These are phyloP conservation scores for Backusella tarrabulga DNA, from an alignment of 192 early-diverging fungal species.

Conservation along the genomic window DNA sequence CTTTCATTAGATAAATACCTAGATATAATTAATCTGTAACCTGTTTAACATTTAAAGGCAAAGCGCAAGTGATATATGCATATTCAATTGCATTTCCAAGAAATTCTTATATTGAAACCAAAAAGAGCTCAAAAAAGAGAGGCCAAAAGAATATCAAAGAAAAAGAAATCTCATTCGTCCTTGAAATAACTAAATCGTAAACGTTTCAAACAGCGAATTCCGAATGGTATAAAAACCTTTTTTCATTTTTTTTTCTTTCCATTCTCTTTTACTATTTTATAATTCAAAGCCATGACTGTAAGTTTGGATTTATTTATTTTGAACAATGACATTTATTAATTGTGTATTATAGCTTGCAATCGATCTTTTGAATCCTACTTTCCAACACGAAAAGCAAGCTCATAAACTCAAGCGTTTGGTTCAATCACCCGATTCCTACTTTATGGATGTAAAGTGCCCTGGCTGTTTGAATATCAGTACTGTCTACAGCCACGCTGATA, in stretches of 20 bases:
- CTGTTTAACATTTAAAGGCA: not conserved
- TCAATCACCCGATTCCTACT: conserved; percentile 82
- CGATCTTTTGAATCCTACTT: conserved; percentile 88
- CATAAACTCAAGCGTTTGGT: conserved; percentile 56
- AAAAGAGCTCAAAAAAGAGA: not conserved
- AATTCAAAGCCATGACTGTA: not conserved
- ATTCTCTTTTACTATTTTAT: not conserved
- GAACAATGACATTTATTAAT: not conserved
- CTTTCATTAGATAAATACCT: not conserved
- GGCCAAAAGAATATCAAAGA: not conserved
- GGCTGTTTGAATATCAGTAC: conserved; percentile 97
- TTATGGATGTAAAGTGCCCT: conserved; percentile 96
- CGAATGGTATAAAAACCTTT: not conserved
- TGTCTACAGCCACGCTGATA: conserved; percentile 98
- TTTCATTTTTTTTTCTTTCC: not conserved
- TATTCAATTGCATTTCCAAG: not conserved
- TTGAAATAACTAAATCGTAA: not conserved
- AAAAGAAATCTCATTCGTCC: not conserved
- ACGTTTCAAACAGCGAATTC: conserved; percentile 4
- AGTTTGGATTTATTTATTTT: not conserved
- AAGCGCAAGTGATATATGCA: not conserved
- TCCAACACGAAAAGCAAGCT: conserved; percentile 58
- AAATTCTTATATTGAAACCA: not conserved
- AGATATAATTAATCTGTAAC: too few relatives aligned
- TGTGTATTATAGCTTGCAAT: conserved; percentile 61